A percentile compares a stretch with the other conserved stretches of the same genome.
Conservation (phyloP, 345 rosid genomes). For the Dovyalis caffra region DNA sequence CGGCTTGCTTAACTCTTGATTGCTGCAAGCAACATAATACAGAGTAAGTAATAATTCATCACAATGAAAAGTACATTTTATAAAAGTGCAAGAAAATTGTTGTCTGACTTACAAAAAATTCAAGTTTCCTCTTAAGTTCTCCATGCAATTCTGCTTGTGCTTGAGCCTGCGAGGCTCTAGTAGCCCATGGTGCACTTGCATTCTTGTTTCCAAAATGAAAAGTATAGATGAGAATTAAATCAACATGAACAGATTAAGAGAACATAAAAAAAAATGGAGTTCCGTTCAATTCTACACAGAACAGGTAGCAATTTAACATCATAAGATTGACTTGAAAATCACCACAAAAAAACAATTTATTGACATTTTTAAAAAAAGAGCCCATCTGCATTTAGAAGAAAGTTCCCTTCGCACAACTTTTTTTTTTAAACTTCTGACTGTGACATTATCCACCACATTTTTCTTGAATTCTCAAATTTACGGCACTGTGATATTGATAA, state of each 20-base stretch:
- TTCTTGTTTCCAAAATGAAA: constrained; percentile 25
- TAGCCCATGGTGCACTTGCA: constrained; percentile 6
- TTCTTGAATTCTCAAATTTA: neutral
- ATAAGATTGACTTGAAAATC: neutral
- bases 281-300: neutral
- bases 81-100: neutral
- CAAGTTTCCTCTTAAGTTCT: constrained; percentile 58
- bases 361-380: neutral
- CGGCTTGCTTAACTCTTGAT: constrained; percentile 50
- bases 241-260: neutral
- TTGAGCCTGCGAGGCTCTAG: constrained; percentile 23
- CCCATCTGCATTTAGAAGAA: neutral
- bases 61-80: neutral
- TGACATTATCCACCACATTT: neutral
- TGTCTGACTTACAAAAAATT: constrained; percentile 50
- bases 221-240: neutral
- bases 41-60: neutral
- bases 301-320: neutral
- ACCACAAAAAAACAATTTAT: neutral
- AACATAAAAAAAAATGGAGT: neutral
- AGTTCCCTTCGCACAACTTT: neutral
- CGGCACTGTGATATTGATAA: neutral
- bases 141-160: constrained; percentile 33
- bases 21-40: constrained; percentile 46
- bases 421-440: neutral